These are phyloP conservation scores for Diaporthe citrichinensis DNA, from an alignment of 2,329 filamentous ascomycete species.

Conservation along the genomic window DNA sequence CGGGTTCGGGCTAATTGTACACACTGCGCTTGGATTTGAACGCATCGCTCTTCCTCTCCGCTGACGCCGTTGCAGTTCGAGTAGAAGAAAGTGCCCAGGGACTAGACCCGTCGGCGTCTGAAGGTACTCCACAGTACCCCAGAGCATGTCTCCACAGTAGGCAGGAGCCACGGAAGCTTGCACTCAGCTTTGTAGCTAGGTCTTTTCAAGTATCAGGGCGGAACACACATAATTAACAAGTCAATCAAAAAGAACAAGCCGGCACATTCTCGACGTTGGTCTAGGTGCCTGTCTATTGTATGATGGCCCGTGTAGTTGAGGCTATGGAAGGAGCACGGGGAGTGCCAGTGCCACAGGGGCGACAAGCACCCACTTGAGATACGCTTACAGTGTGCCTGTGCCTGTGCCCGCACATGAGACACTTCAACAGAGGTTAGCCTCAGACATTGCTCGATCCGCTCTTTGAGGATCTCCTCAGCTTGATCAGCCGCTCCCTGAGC, in stretches of 20 bases:
- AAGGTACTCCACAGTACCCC: background rate
- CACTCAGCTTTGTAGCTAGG: background rate
- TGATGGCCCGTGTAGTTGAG: background rate
- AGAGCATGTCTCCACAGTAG: background rate
- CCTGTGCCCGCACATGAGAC: constrained; percentile 15
- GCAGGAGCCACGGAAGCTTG: background rate
- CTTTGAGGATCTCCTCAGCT: constrained; percentile 66
- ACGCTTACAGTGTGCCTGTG: constrained; percentile 10
- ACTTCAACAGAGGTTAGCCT: constrained; percentile 59
- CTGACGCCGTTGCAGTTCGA: background rate
- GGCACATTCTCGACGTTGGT: background rate
- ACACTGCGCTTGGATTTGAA: background rate
- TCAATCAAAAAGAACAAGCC: too few species aligned
- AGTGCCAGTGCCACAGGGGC: background rate
- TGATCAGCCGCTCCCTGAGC: constrained; percentile 67
- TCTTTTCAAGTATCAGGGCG: background rate
- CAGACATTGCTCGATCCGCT: constrained; percentile 55
- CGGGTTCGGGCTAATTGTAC: too few species aligned
- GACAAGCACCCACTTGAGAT: background rate
- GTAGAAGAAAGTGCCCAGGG: background rate
- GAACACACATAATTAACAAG: background rate
- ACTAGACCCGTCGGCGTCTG: too few species aligned
- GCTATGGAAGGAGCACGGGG: constrained; percentile 12
- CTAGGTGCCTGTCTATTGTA: constrained; percentile 12
- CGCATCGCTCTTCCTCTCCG: background rate